These are phyloP conservation scores for Nothophytophthora sp. DNA, from an alignment of 352 stramenopile species.

Conservation along the genomic window DNA sequence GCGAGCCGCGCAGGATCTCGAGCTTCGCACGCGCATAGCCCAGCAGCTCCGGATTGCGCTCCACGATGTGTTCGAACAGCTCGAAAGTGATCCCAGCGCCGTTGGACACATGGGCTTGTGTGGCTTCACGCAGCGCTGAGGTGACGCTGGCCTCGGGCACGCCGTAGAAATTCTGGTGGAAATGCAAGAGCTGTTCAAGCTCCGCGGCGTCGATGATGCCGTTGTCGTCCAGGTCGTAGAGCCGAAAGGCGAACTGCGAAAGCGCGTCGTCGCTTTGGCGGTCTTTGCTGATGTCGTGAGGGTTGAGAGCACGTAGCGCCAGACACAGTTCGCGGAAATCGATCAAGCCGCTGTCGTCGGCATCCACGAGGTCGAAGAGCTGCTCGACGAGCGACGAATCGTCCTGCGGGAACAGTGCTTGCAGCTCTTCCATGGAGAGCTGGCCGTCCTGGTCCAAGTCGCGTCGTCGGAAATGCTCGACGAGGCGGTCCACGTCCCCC, in stretches of 20 bases:
- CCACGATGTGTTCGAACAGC: constrained; percentile 42
- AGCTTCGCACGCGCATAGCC: constrained; percentile 50
- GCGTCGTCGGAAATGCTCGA: constrained; percentile 56
- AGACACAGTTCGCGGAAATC: constrained; percentile 78
- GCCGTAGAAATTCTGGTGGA: constrained; percentile 57
- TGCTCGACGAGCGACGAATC: constrained; percentile 50
- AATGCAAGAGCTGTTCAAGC: constrained; percentile 49
- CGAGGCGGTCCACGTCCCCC: constrained; percentile 47
- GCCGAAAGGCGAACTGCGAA: constrained; percentile 54
- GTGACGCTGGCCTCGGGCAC: constrained; percentile 25
- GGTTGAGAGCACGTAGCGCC: constrained; percentile 53
- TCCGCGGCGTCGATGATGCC: constrained; percentile 50
- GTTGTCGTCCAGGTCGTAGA: constrained; percentile 70
- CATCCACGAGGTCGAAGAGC: constrained; percentile 61
- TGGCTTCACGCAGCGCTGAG: constrained; percentile 22
- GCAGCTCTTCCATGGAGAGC: constrained; percentile 70
- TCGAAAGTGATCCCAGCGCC: constrained; percentile 35
- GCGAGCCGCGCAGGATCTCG: constrained; percentile 50
- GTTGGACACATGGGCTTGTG: constrained; percentile 10
- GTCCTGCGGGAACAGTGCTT: constrained; percentile 45
- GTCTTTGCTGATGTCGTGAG: constrained; percentile 27
- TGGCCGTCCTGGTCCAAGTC: constrained; percentile 64
- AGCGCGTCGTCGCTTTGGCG: constrained; percentile 32
- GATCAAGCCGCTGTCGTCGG: constrained; percentile 61
- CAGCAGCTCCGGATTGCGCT: constrained; percentile 41